Conservation (phyloP, 192 early-diverging fungal genomes). For the Entomortierella parvispora region DNA sequence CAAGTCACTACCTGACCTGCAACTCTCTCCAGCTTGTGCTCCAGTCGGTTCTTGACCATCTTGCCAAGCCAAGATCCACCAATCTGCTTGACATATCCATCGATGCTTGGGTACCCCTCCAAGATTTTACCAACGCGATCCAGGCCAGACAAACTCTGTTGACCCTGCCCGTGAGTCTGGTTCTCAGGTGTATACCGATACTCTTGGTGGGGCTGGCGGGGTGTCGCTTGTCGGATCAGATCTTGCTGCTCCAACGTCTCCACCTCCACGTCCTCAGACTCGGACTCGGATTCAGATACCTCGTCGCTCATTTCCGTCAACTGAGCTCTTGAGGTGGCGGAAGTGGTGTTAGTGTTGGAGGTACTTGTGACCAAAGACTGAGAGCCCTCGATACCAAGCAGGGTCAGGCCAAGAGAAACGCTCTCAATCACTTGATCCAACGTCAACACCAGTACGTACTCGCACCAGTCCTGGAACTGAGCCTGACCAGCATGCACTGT, state of each 20-base stretch:
- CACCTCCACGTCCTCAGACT: too few species aligned
- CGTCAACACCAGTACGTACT: conserved; percentile 31
- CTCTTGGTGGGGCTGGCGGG: background rate
- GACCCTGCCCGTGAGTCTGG: conserved; percentile 1
- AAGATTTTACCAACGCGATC: conserved; percentile 26
- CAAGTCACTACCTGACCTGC: conserved; percentile 40
- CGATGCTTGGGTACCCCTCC: conserved; percentile 22
- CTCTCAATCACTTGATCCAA: conserved; percentile 39
- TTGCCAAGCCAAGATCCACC: conserved; percentile 38
- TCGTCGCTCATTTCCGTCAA: too few species aligned
- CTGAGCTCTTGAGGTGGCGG: too few species aligned
- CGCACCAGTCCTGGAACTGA: conserved; percentile 47
- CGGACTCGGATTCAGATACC: too few species aligned
- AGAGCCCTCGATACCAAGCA: conserved; percentile 14
- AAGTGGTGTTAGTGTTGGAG: background rate
- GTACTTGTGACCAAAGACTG: background rate
- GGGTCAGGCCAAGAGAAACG: conserved; percentile 25
- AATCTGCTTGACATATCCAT: conserved; percentile 14
- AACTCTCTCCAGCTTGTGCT: conserved; percentile 29
- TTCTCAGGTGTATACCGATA: background rate
- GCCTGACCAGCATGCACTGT: conserved; percentile 36
- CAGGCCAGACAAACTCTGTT: conserved; percentile 20
- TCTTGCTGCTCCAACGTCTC: too few species aligned
- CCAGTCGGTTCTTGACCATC: conserved; percentile 24
- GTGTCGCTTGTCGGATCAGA: too few species aligned